phyloP scores from a whole-genome alignment of 2,329 filamentous ascomycete species.

The Microcera coccophila region DNA sequence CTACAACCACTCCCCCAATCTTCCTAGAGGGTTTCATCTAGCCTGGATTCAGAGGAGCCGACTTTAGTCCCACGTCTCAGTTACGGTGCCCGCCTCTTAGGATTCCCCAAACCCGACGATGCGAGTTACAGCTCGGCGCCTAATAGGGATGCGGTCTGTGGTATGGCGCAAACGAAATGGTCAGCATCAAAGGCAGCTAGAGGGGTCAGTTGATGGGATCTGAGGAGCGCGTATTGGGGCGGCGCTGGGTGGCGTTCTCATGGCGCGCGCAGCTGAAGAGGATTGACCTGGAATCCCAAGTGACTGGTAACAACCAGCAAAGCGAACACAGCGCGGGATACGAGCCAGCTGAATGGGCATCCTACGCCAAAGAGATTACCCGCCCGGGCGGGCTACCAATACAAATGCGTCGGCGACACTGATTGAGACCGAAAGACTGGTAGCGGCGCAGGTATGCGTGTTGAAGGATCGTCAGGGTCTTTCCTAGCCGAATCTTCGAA shows the following conservation, averaged over 20 bases:
- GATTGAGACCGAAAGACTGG: constrained; percentile 18
- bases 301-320: neutral
- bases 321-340: constrained; percentile 3
- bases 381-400: constrained; percentile 7
- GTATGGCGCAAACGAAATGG: constrained; percentile 10
- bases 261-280: neutral
- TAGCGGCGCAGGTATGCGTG: constrained; percentile 13
- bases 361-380: neutral
- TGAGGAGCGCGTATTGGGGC: constrained; percentile 16
- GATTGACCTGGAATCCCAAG: neutral
- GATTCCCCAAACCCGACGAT: neutral
- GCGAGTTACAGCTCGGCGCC: neutral
- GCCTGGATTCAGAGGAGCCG: too few relatives aligned
- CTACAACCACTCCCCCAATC: too few relatives aligned
- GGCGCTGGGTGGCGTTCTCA: constrained; percentile 8
- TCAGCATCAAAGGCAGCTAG: constrained; percentile 5
- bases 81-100: too few relatives aligned
- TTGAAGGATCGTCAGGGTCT: constrained; percentile 26
- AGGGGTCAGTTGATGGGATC: constrained; percentile 23
- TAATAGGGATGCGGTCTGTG: constrained; percentile 6
- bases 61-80: too few relatives aligned
- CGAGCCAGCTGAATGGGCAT: constrained; percentile 8
- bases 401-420: constrained; percentile 14
- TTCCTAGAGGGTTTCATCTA: too few relatives aligned
- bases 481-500: constrained; percentile 15